Evolutionary conservation across 208 protist species (phyloP).

Genomic region (Acanthamoeba lenticulata): DNA sequence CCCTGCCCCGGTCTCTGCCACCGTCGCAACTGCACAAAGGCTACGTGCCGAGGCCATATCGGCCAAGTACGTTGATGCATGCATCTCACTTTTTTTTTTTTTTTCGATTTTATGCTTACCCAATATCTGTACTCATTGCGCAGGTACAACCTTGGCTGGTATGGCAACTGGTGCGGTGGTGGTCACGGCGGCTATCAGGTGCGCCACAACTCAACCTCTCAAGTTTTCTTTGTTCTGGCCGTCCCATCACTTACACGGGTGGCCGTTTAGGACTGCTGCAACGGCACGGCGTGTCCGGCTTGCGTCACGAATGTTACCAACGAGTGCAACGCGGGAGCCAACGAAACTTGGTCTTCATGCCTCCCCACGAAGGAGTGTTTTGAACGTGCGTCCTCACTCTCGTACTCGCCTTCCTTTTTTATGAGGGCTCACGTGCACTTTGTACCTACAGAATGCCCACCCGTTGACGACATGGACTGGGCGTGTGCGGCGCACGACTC

Average conservation of each 20-base stretch:
- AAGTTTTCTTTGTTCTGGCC: background rate
- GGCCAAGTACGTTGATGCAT: background rate
- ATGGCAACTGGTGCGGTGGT: slow-evolving; percentile 59
- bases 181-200: slow-evolving; percentile 60
- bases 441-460: background rate
- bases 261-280: slow-evolving; percentile 46
- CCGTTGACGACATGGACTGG: slow-evolving; percentile 33
- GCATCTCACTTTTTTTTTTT: background rate
- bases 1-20: background rate
- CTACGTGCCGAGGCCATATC: background rate
- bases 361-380: background rate
- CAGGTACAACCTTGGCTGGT: slow-evolving; percentile 39
- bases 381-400: background rate
- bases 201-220: background rate
- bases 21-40: background rate
- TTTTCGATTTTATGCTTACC: background rate
- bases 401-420: background rate
- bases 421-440: background rate
- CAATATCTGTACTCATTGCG: background rate
- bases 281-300: background rate
- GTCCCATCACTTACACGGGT: background rate
- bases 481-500: slow-evolving; percentile 14
- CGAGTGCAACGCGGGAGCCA: background rate
- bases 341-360: background rate
- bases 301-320: background rate